Base-by-base conservation (phyloP, 2,329 filamentous ascomycete genomes). In the Ophiostoma sp. region DNA sequence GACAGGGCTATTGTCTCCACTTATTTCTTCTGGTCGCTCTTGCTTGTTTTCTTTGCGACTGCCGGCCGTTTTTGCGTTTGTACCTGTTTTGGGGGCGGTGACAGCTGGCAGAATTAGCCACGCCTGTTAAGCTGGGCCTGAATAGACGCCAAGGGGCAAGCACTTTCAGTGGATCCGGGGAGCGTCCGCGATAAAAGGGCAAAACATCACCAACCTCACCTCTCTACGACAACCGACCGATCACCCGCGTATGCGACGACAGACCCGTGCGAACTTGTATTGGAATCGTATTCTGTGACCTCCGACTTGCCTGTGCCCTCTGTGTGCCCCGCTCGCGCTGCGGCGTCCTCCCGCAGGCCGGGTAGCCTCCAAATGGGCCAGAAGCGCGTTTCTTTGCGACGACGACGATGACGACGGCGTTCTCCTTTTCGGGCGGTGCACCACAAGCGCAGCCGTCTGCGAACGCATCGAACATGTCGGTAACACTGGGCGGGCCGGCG, bases 391-490 rank as follows among this genome's bases (percentile, higher is more conserved):
- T 25, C 28, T 11, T 15, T 57, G 22, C 71, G 45, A 45, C 31
- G 45, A 48, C 59, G 63, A 66, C 61, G 48, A 63, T 63, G 68
- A 70, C 50, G 25, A 75, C 69, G 71, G 71, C 64, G 33, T 75
- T 74, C 55, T 25, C 57, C 39, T 68, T 72, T 33, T 63, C 70
- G 48, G 72, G 75, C 61, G 72, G 73, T 57, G 68, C 71, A n/a
- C 68, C 42, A 68, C 50, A 71, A 42, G 39, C 69, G 11, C 69
- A 33, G 57, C 22, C 52, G 48, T 22, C 50, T 25, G 48, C 33
- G 50, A 31, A 50, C 12, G 48, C 74, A 31, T 36, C 55, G 28
- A 59, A 55, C 68, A 42, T 71, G 70, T 42, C 48, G 12, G 71
- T 55, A 6, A 57, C 59, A 19, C 59, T 19, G 19, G 36, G 45